These are phyloP conservation scores for Parastagonospora nodorum DNA, from an alignment of 2,329 filamentous ascomycete genomes.

Conservation along the genomic window DNA sequence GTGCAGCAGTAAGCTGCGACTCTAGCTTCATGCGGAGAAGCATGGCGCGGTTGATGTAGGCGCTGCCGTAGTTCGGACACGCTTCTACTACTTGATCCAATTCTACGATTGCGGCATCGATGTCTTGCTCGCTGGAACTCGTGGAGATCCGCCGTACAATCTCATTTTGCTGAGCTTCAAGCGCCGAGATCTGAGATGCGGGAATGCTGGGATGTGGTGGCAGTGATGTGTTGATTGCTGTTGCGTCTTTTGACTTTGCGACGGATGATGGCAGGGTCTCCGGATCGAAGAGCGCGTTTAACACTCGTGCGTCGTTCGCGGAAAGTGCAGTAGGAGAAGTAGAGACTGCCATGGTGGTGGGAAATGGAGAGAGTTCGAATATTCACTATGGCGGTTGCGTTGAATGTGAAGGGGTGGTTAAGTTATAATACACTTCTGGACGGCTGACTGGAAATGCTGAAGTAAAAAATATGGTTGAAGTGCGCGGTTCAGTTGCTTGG, in stretches of 20 bases:
- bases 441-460: too few relatives aligned
- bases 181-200: slow-evolving; percentile 37
- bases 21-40: slow-evolving; percentile 63
- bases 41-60: slow-evolving; percentile 76
- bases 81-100: slow-evolving; percentile 63
- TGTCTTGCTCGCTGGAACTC: slow-evolving; percentile 10
- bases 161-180: slow-evolving; percentile 53
- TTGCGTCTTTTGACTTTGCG: slow-evolving; percentile 52
- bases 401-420: too few relatives aligned
- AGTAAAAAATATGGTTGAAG: too few relatives aligned
- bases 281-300: slow-evolving; percentile 48
- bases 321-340: slow-evolving; percentile 54
- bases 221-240: slow-evolving; percentile 51
- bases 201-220: slow-evolving; percentile 50
- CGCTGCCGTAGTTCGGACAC: slow-evolving; percentile 71
- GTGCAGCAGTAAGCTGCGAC: slow-evolving; percentile 7
- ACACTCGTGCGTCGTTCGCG: slow-evolving; percentile 44
- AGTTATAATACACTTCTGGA: too few relatives aligned
- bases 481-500: too few relatives aligned
- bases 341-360: slow-evolving; percentile 24
- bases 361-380: background rate
- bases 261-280: slow-evolving; percentile 52
- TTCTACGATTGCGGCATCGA: slow-evolving; percentile 31
- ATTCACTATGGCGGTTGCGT: too few relatives aligned
- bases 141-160: slow-evolving; percentile 44